Conservation (phyloP, 2,329 filamentous ascomycete genomes). For the Colletotrichum karsti region DNA sequence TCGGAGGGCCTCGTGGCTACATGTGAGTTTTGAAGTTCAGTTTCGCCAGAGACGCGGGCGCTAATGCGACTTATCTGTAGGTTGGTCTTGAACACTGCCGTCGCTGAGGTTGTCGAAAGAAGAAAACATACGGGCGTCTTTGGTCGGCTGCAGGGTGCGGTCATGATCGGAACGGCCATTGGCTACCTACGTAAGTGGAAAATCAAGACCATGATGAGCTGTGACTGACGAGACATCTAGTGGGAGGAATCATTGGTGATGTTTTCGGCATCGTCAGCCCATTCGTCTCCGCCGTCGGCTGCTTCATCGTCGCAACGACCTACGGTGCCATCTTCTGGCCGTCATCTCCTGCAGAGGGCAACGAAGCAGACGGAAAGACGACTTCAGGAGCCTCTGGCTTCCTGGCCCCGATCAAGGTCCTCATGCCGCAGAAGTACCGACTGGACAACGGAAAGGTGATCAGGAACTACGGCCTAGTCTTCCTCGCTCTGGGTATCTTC, state of each 20-base stretch:
- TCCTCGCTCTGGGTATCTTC: slow-evolving; percentile 73
- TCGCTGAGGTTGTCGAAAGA: slow-evolving; percentile 70
- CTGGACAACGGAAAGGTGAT: slow-evolving; percentile 57
- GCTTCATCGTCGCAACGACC: slow-evolving; percentile 36
- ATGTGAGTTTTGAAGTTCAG: slow-evolving; percentile 47
- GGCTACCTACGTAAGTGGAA: slow-evolving; percentile 63
- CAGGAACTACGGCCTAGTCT: slow-evolving; percentile 68
- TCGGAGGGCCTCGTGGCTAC: slow-evolving; percentile 76
- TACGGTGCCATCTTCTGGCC: slow-evolving; percentile 43
- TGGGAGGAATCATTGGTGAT: slow-evolving; percentile 72
- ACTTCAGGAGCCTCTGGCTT: slow-evolving; percentile 55
- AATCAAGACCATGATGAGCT: not conserved
- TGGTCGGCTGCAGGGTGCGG: slow-evolving; percentile 70
- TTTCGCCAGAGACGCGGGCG: fast-evolving
- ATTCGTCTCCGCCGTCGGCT: slow-evolving; percentile 63
- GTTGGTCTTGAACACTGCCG: slow-evolving; percentile 73
- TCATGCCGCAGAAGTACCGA: slow-evolving; percentile 65
- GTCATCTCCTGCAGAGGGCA: slow-evolving; percentile 34
- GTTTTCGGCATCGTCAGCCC: slow-evolving; percentile 69
- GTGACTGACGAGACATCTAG: slow-evolving; percentile 35
- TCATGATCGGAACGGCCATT: slow-evolving; percentile 72
- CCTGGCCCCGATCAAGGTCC: slow-evolving; percentile 70
- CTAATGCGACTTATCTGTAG: slow-evolving; percentile 34
- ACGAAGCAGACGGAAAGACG: slow-evolving; percentile 30
- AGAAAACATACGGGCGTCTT: slow-evolving; percentile 70